Evolutionary conservation across 148 eudicot genomes (phyloP).

Genomic region (Persicaria tinctoria): DNA sequence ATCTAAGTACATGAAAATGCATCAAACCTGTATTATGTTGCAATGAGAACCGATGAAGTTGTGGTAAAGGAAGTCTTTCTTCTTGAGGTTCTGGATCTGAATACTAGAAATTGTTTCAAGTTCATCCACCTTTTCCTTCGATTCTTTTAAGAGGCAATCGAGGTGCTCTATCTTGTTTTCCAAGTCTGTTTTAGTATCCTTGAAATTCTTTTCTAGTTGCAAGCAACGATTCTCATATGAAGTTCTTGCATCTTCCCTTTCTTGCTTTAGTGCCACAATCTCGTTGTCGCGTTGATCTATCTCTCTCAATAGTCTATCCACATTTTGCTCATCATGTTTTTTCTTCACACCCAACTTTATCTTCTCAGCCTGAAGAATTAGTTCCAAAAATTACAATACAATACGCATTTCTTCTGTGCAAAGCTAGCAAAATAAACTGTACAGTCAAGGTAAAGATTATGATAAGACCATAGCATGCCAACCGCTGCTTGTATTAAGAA

Average conservation of each 20-base stretch:
- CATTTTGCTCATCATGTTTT: conserved; percentile 54
- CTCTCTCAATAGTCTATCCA: conserved; percentile 46
- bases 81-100: conserved; percentile 52
- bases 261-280: conserved; percentile 42
- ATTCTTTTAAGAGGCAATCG: conserved; percentile 48
- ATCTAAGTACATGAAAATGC: not conserved
- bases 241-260: conserved; percentile 38
- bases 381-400: not conserved
- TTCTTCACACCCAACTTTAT: conserved; percentile 54
- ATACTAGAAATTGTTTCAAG: conserved; percentile 56
- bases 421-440: not conserved
- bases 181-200: conserved; percentile 42
- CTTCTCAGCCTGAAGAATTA: conserved; percentile 61
- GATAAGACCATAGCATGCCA: no score
- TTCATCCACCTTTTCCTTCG: conserved; percentile 63
- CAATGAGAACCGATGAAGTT: conserved; percentile 54
- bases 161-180: conserved; percentile 58
- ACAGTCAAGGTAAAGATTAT: not conserved
- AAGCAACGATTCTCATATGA: conserved; percentile 39
- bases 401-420: not conserved
- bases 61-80: conserved; percentile 51
- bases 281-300: conserved; percentile 45
- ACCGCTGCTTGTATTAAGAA: no score
- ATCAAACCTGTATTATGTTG: conserved; percentile 55
- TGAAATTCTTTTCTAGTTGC: conserved; percentile 47